Evolutionary conservation across 2,329 filamentous ascomycete species (phyloP).

Genomic region (Exophiala xenobiotica): DNA sequence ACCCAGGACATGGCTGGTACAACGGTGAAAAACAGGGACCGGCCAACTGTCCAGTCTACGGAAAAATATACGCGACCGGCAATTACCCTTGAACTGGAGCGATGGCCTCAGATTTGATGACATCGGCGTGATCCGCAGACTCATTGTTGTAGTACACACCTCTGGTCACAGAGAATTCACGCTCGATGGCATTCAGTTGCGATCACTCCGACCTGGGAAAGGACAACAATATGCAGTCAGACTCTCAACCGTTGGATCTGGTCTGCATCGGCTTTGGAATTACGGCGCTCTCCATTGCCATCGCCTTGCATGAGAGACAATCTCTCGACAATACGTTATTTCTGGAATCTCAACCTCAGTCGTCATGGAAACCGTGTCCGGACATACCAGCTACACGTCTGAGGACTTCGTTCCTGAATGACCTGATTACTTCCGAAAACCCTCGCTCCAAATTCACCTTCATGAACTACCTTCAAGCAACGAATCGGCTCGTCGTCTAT

Average conservation of each 20-base stretch:
- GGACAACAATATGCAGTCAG: not conserved
- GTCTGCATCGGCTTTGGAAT: constrained; percentile 28
- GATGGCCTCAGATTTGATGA: not conserved
- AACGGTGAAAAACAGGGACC: not conserved
- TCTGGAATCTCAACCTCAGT: constrained; percentile 21
- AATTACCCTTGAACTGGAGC: not conserved
- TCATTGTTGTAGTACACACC: not conserved
- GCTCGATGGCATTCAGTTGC: not conserved
- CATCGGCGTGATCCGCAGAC: not conserved
- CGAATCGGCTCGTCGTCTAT: constrained; percentile 20
- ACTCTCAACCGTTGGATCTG: constrained; percentile 5
- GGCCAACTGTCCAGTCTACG: no score
- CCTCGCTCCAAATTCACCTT: constrained; percentile 29
- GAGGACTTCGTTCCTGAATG: constrained; percentile 26
- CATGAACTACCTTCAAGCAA: constrained; percentile 27
- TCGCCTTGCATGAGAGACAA: constrained; percentile 25
- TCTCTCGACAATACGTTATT: constrained; percentile 18
- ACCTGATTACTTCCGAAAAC: constrained; percentile 28
- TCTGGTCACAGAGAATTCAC: not conserved
- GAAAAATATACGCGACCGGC: not conserved
- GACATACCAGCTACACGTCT: constrained; percentile 12
- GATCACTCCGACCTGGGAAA: no score
- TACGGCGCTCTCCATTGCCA: constrained; percentile 20
- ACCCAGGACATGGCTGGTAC: not conserved
- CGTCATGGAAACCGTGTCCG: constrained; percentile 20